These are phyloP conservation scores for Lasiodiplodia theobromae DNA, from an alignment of 2,329 filamentous ascomycete genomes.

Conservation along the genomic window DNA sequence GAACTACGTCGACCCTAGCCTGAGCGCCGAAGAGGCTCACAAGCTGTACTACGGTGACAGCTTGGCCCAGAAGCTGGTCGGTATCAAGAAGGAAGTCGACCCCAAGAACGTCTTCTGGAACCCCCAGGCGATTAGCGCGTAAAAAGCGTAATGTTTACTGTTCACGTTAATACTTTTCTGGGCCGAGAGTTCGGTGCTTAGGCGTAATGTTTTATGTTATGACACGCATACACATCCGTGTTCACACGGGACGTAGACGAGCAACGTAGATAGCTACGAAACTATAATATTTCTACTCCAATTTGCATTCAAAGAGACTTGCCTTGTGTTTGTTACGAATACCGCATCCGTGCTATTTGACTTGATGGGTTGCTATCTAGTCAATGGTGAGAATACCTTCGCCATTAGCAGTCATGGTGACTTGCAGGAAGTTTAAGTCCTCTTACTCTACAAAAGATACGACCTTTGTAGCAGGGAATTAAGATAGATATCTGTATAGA, in stretches of 20 bases:
- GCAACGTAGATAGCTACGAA: background rate
- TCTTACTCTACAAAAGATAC: too few relatives aligned
- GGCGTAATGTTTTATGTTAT: conserved; percentile 7
- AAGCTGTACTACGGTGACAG: conserved; percentile 57
- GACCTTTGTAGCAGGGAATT: too few relatives aligned
- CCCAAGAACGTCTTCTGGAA: conserved; percentile 49
- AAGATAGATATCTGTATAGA: too few relatives aligned
- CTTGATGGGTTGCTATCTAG: background rate
- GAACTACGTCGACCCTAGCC: conserved; percentile 61
- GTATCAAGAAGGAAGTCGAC: conserved; percentile 51
- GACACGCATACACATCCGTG: background rate
- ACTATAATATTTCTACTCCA: background rate
- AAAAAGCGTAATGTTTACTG: background rate
- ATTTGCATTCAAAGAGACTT: background rate
- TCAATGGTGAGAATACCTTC: background rate
- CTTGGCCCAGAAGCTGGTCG: conserved; percentile 43
- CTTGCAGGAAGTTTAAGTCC: too few relatives aligned
- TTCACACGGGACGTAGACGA: background rate
- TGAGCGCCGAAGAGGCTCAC: conserved; percentile 57
- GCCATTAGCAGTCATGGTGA: too few relatives aligned
- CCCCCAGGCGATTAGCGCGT: conserved; percentile 46
- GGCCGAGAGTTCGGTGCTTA: background rate
- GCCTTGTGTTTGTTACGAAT: background rate
- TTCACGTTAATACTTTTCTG: background rate
- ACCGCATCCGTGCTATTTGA: background rate